phyloP scores from a whole-genome alignment of 495 filamentous ascomycete species.

The Penicillium cinerascens region DNA sequence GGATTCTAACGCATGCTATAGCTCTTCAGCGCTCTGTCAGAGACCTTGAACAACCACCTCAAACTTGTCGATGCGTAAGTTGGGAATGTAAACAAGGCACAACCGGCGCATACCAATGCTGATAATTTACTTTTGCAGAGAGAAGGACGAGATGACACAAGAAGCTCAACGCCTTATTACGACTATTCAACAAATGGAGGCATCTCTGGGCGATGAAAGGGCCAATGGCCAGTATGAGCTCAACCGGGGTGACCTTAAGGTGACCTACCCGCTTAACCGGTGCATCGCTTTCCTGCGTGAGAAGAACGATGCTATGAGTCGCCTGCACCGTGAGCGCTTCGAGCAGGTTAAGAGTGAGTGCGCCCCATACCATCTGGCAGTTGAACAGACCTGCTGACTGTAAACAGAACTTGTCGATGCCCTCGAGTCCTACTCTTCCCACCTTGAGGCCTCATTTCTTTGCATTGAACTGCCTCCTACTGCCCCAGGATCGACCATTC shows the following conservation, averaged over 20 bases:
- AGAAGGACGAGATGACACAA: constrained; percentile 83
- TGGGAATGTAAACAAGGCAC: not conserved
- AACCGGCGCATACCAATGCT: not conserved
- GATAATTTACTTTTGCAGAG: constrained; percentile 42
- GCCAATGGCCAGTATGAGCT: constrained; percentile 56
- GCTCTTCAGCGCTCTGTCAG: constrained; percentile 84
- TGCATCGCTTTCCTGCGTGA: constrained; percentile 80
- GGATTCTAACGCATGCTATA: constrained; percentile 29
- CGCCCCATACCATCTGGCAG: too few relatives aligned
- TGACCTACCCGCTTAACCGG: constrained; percentile 75
- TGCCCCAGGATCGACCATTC: constrained; percentile 66
- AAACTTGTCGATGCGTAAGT: constrained; percentile 67
- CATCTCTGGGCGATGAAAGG: constrained; percentile 74
- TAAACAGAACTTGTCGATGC: constrained; percentile 80
- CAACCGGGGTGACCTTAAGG: constrained; percentile 61
- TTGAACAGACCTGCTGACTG: constrained; percentile 23
- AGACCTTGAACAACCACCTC: constrained; percentile 81
- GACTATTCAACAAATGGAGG: constrained; percentile 87
- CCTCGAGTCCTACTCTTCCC: constrained; percentile 89
- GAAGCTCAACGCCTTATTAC: constrained; percentile 84
- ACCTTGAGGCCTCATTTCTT: constrained; percentile 84
- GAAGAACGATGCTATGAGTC: constrained; percentile 74
- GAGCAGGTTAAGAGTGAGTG: constrained; percentile 88
- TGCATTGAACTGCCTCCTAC: constrained; percentile 78
- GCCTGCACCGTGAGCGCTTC: constrained; percentile 81